These are phyloP conservation scores for Microcyclosporella mali DNA, from an alignment of 2,329 filamentous ascomycete genomes.

Conservation along the genomic window DNA sequence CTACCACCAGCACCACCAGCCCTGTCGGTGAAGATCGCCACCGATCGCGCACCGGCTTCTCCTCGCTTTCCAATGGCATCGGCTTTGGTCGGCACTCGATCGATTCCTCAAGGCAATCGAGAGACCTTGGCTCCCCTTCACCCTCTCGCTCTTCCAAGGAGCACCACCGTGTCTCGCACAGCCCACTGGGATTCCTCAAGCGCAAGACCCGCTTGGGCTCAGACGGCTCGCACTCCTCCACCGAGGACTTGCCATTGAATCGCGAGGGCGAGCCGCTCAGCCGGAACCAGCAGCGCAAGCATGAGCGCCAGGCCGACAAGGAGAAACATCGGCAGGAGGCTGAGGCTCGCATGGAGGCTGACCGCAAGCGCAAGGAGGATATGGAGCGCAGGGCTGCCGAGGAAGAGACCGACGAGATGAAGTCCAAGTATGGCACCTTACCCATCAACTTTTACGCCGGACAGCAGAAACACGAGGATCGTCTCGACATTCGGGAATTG, in stretches of 20 bases:
- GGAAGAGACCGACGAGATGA: slow-evolving; percentile 54
- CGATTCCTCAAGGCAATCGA: slow-evolving; percentile 12
- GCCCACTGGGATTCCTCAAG: slow-evolving; percentile 29
- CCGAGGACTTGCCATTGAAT: slow-evolving; percentile 40
- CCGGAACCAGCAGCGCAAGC: slow-evolving; percentile 45
- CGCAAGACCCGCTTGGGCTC: slow-evolving; percentile 28
- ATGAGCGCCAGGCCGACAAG: slow-evolving; percentile 40
- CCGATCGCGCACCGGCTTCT: slow-evolving; percentile 21
- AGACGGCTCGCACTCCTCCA: slow-evolving; percentile 30
- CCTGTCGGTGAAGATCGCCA: slow-evolving; percentile 8
- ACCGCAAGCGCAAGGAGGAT: slow-evolving; percentile 43
- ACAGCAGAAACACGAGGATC: slow-evolving; percentile 43
- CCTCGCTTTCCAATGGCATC: slow-evolving; percentile 23
- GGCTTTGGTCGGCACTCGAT: slow-evolving; percentile 15
- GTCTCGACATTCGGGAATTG: slow-evolving; percentile 48
- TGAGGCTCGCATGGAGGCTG: slow-evolving; percentile 39
- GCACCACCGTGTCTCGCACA: slow-evolving; percentile 27
- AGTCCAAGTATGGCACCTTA: slow-evolving; percentile 52
- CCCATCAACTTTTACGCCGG: slow-evolving; percentile 54
- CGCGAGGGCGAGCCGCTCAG: slow-evolving; percentile 46
- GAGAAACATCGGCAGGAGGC: slow-evolving; percentile 42
- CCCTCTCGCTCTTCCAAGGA: slow-evolving; percentile 22
- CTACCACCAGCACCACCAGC: slow-evolving; percentile 11
- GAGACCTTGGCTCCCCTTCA: slow-evolving; percentile 16
- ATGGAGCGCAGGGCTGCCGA: slow-evolving; percentile 44